Evolutionary conservation across 768 basidiomycete genomes (phyloP), one percentile per base, ranked within the genome.

Genomic region (Xerocomus spinulosus): DNA sequence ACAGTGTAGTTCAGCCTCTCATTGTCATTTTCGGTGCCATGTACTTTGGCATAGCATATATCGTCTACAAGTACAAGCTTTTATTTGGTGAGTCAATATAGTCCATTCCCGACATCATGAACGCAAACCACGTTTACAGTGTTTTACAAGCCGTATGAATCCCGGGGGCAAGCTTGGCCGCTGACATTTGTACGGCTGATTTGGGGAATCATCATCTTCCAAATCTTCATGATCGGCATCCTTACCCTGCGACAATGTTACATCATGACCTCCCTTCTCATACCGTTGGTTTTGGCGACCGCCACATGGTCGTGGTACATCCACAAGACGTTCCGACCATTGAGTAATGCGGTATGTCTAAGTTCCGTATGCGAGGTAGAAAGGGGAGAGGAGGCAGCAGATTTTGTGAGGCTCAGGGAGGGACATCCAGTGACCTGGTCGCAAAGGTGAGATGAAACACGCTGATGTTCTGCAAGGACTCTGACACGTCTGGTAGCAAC

Each of bases 111-210:
- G 9, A 4, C 15, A 15, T 29, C 20, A 29, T 20, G 50, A n/a
- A 28, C 46, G 24, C 13, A 21, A 41, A 5, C 29, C 26, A n/a
- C 10, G 44, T 34, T 39, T 37, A 0, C 60, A 96, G 93, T 97
- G 17, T 98, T 95, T 73, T 96, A 96, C 73, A 97, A 97, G 61
- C 95, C 96, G 0, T 98, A 97, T 68, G 94, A 97, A 69, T 92
- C 89, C 2, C 88, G 87, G 57, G 96, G 96, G 2, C 93, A 97
- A 70, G 96, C 94, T 2, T 98, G 96, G 95, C 92, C 92, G 0
- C 82, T 97, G 56, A 94, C 96, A 0, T 97, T 94, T 66, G 78
- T 83, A 23, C 87, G 95, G 7, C 80, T 96, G 33, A 85, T 94
- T 26, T 91, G 90, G 86, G 94, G 90, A 37, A 79, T 98, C 47